phyloP scores from a whole-genome alignment of 208 protist genomes.

The Giardia duodenalis region DNA sequence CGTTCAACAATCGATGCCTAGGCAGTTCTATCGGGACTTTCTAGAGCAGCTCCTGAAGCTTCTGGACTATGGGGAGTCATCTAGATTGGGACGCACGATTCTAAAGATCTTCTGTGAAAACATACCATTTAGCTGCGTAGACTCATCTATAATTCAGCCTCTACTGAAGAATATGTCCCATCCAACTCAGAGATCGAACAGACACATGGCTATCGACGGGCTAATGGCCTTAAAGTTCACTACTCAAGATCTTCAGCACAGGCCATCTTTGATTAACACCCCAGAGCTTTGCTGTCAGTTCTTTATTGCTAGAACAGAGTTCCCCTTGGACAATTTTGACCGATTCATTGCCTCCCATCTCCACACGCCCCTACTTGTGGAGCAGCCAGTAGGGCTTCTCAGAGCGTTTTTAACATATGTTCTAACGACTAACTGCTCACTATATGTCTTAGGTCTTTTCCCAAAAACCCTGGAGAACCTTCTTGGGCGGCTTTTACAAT shows the following conservation, averaged over 20 bases:
- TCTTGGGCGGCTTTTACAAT: not conserved
- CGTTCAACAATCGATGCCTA: no score
- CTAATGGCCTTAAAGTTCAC: not conserved
- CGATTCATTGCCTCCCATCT: not conserved
- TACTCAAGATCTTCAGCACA: not conserved
- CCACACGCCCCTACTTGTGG: not conserved
- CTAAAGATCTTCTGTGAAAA: no score
- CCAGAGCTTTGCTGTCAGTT: not conserved
- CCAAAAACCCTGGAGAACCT: not conserved
- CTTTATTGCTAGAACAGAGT: not conserved
- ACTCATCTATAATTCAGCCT: not conserved
- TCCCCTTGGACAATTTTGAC: not conserved
- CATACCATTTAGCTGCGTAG: not conserved
- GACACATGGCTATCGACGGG: not conserved
- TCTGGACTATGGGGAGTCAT: no score
- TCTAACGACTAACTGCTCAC: not conserved
- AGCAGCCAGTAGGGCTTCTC: not conserved
- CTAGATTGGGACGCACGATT: no score
- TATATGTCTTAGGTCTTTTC: not conserved
- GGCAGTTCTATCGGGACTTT: no score
- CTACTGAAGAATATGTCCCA: not conserved
- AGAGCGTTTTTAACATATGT: not conserved
- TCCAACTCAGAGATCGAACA: not conserved
- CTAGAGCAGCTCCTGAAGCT: no score
- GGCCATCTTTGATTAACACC: not conserved